These are phyloP conservation scores for Pachyrhizus erosus DNA, from an alignment of 306 rosid species.

Conservation along the genomic window DNA sequence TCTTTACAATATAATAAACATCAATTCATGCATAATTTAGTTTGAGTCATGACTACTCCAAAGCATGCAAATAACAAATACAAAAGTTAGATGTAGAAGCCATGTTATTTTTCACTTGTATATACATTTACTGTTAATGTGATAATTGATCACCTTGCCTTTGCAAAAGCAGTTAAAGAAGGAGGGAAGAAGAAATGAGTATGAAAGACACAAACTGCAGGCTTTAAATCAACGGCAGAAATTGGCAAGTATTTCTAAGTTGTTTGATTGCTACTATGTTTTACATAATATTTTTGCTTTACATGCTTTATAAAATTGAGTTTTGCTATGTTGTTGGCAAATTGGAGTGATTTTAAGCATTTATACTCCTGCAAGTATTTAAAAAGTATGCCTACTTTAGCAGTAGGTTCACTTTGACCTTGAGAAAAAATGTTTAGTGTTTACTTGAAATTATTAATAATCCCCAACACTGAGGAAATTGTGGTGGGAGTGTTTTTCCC, in stretches of 20 bases:
- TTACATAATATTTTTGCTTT: slow-evolving; percentile 33
- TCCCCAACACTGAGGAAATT: not conserved
- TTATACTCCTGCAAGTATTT: slow-evolving; percentile 10
- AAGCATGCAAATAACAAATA: slow-evolving; percentile 25
- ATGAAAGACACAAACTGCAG: slow-evolving; percentile 98
- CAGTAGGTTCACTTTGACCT: not conserved
- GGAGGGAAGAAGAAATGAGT: slow-evolving; percentile 99
- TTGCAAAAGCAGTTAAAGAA: slow-evolving; percentile 71
- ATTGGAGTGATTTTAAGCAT: slow-evolving; percentile 21
- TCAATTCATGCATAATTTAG: slow-evolving; percentile 13
- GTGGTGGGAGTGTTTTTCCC: not conserved
- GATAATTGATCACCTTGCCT: slow-evolving; percentile 39
- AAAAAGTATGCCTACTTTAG: slow-evolving; percentile 8
- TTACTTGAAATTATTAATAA: not conserved
- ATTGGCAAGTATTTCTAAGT: slow-evolving; percentile 67
- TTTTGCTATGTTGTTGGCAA: slow-evolving; percentile 26
- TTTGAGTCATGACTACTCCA: slow-evolving; percentile 19
- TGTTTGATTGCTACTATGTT: slow-evolving; percentile 29
- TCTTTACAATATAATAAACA: slow-evolving; percentile 17
- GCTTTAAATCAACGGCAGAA: slow-evolving; percentile 98
- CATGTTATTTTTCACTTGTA: slow-evolving; percentile 25
- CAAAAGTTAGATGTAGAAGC: not conserved
- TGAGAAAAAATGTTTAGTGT: slow-evolving; percentile 16
- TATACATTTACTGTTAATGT: slow-evolving; percentile 18
- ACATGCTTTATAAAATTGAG: slow-evolving; percentile 16